Evolutionary conservation across 2,329 filamentous ascomycete species (phyloP).

Genomic region (Raffaelea ambrosiae): DNA sequence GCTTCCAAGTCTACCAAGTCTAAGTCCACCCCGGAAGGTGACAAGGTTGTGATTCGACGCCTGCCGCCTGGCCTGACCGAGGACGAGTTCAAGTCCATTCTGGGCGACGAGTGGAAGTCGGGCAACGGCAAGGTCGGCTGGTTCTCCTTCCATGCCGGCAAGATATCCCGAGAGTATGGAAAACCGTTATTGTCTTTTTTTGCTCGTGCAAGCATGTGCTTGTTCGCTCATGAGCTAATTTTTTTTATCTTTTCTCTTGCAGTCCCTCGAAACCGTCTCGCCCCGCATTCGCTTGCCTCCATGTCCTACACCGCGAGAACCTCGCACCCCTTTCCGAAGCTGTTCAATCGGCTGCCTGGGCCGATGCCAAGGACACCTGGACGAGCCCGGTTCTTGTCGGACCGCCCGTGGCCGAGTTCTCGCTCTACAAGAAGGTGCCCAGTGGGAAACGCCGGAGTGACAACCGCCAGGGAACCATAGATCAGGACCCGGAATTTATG

Average conservation of each 20-base stretch:
- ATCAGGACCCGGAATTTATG: constrained; percentile 94
- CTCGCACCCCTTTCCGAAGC: constrained; percentile 59
- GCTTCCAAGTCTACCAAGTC: constrained; percentile 35
- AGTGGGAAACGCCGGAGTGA: constrained; percentile 67
- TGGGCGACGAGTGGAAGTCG: constrained; percentile 74
- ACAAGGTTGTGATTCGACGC: constrained; percentile 79
- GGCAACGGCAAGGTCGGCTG: constrained; percentile 82
- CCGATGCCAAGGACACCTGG: constrained; percentile 72
- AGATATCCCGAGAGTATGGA: constrained; percentile 71
- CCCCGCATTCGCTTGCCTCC: constrained; percentile 74
- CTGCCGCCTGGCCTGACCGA: constrained; percentile 80
- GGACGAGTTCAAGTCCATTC: constrained; percentile 60
- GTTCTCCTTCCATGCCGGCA: constrained; percentile 57
- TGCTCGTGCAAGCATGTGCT: no score
- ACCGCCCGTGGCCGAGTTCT: constrained; percentile 71
- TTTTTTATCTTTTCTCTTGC: no score
- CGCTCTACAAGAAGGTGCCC: constrained; percentile 76
- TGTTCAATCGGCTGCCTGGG: constrained; percentile 62
- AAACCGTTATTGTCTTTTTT: constrained; percentile 18
- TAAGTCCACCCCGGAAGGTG: constrained; percentile 48
- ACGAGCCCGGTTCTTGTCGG: constrained; percentile 66
- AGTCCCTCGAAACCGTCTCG: constrained; percentile 79
- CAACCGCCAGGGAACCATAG: constrained; percentile 84
- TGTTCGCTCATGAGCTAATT: no score
- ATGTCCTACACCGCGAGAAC: constrained; percentile 63